Evolutionary conservation across 306 rosid genomes (phyloP).

Genomic region (Senna siamea): DNA sequence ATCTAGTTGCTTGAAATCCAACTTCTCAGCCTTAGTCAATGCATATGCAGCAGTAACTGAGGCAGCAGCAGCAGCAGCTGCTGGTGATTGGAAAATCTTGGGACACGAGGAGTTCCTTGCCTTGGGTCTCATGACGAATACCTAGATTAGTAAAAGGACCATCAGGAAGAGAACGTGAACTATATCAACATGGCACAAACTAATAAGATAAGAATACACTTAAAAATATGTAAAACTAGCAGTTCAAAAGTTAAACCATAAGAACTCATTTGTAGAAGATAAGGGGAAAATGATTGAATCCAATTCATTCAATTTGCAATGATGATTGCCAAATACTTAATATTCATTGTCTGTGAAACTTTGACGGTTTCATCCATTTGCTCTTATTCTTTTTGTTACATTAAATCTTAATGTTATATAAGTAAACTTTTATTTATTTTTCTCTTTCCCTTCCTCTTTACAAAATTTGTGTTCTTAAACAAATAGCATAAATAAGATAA

Average conservation of each 20-base stretch:
- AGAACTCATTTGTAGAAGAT: conserved; percentile 9
- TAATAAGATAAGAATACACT: conserved; percentile 4
- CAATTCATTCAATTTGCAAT: conserved; percentile 13
- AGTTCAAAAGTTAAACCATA: conserved; percentile 1
- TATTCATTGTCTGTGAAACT: not conserved
- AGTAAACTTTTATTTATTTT: not conserved
- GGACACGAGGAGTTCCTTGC: conserved; percentile 60
- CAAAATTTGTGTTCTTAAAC: not conserved
- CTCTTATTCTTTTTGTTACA: no score
- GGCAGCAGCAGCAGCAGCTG: conserved; percentile 98
- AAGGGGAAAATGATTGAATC: conserved; percentile 9
- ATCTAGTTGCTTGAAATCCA: conserved; percentile 55
- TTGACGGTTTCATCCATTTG: not conserved
- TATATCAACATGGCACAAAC: conserved; percentile 6
- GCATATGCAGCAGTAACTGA: conserved; percentile 98
- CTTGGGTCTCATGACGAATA: conserved; percentile 88
- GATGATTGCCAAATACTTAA: not conserved
- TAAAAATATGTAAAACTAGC: conserved; percentile 25
- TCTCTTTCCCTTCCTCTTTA: not conserved
- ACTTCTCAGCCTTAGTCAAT: conserved; percentile 73
- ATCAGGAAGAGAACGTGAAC: conserved; percentile 35
- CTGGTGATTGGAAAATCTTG: conserved; percentile 94
- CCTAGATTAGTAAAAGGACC: conserved; percentile 47
- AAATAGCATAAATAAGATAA: no score
- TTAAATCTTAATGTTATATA: no score